Percentiles rank a stretch among this genome's conserved stretches.
Evolutionary conservation across 495 filamentous ascomycete genomes (phyloP).

Genomic region (Niebla homalea): DNA sequence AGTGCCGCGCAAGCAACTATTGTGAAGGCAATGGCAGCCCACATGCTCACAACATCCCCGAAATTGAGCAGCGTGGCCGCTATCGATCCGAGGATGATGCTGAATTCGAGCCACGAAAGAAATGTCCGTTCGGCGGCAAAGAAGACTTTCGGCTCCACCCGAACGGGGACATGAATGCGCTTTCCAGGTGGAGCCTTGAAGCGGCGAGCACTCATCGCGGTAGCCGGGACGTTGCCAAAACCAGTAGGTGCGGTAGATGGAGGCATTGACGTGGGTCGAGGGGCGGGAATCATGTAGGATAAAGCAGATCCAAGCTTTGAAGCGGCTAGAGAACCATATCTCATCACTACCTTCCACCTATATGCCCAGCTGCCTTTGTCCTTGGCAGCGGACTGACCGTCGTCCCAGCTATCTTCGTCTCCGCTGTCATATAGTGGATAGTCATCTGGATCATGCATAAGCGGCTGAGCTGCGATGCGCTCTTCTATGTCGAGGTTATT

Average conservation of each 20-base stretch:
- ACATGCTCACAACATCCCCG: conserved; percentile 46
- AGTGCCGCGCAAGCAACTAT: conserved; percentile 61
- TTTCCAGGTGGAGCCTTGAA: conserved; percentile 71
- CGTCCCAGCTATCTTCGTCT: conserved; percentile 37
- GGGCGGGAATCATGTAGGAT: conserved; percentile 42
- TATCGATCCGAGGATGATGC: conserved; percentile 84
- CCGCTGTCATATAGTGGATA: conserved; percentile 91
- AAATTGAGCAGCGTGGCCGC: conserved; percentile 91
- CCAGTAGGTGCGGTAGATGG: conserved; percentile 30
- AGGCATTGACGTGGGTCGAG: conserved; percentile 47
- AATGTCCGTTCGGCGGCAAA: conserved; percentile 95
- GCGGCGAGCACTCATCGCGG: conserved; percentile 27
- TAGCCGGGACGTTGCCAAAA: conserved; percentile 34
- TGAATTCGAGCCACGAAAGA: conserved; percentile 94
- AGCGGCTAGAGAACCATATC: conserved; percentile 28
- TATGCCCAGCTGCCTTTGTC: conserved; percentile 61
- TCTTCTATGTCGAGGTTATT: conserved; percentile 65
- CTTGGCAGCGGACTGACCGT: conserved; percentile 59
- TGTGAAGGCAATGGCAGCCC: conserved; percentile 48
- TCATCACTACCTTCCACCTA: conserved; percentile 39
- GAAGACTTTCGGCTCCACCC: conserved; percentile 95
- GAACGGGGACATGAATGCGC: conserved; percentile 80
- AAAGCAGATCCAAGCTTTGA: conserved; percentile 32
- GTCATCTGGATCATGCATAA: conserved; percentile 44
- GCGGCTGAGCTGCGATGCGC: conserved; percentile 47